Percentiles rank a stretch among this genome's conserved stretches.
phyloP scores from a whole-genome alignment of 345 rosid species.

The Syzygium oleosum region DNA sequence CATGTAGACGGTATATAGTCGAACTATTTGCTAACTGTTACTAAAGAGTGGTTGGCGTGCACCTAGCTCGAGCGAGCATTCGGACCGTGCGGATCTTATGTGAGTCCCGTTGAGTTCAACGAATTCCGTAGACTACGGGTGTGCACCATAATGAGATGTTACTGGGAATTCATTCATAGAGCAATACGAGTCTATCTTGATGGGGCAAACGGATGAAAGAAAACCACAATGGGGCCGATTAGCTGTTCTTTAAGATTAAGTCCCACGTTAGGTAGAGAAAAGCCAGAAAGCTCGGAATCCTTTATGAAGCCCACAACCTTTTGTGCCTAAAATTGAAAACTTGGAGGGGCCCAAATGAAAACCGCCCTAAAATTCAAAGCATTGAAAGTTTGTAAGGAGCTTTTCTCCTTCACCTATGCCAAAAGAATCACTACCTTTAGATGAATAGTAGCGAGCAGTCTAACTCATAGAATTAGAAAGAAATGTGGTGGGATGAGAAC shows the following conservation, averaged over 20 bases:
- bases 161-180: neutral
- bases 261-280: neutral
- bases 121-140: rapidly evolving
- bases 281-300: neutral
- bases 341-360: neutral
- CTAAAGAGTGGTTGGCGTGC: neutral
- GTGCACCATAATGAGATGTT: neutral
- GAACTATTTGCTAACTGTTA: neutral
- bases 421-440: neutral
- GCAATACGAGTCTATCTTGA: neutral
- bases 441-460: too few relatives aligned
- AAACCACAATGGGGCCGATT: neutral
- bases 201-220: neutral
- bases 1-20: rapidly evolving
- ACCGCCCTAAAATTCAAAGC: neutral
- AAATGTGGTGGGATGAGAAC: too few relatives aligned
- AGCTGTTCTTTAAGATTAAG: neutral
- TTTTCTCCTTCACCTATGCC: neutral
- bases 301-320: neutral
- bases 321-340: neutral
- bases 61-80: neutral
- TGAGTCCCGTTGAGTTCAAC: neutral
- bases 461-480: too few relatives aligned
- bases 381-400: neutral
- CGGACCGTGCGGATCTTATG: rapidly evolving